Percentiles rank a stretch among this genome's conserved stretches.
Evolutionary conservation across 228 moss, liverwort and hornwort species (phyloP).

Genomic region (Sphagnum magellanicum): DNA sequence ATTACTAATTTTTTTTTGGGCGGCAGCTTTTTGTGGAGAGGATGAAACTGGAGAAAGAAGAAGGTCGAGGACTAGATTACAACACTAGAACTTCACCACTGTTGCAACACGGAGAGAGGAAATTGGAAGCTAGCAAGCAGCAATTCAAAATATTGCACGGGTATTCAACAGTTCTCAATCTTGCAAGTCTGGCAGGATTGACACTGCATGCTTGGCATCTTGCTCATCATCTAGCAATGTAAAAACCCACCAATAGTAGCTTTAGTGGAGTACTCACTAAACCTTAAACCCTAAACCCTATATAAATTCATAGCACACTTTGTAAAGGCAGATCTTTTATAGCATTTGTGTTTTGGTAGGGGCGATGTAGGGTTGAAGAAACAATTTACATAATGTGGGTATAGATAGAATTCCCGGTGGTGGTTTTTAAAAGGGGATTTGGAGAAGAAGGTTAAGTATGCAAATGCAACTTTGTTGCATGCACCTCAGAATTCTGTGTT

Average conservation of each 20-base stretch:
- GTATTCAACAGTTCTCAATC: constrained; percentile 46
- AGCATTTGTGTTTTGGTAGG: no score
- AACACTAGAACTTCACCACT: not conserved
- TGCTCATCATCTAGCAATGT: constrained; percentile 20
- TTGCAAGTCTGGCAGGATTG: constrained; percentile 57
- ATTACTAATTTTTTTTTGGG: not conserved
- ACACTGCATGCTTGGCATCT: constrained; percentile 65
- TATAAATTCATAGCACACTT: no score
- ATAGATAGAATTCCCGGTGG: no score
- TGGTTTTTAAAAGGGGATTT: no score
- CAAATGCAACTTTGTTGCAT: no score
- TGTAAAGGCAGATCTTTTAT: no score
- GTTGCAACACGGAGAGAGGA: not conserved
- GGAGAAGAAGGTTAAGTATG: no score
- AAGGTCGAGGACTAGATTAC: constrained; percentile 35
- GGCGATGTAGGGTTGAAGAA: no score
- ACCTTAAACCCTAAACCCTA: no score
- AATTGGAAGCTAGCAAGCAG: constrained; percentile 27
- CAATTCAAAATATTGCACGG: constrained; percentile 60
- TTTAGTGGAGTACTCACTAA: not conserved
- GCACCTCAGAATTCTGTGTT: no score
- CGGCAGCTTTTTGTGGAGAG: constrained; percentile 58
- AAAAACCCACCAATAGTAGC: not conserved
- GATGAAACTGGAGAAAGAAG: constrained; percentile 82
- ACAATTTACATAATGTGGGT: no score